Evolutionary conservation across 768 basidiomycete species (phyloP), one percentile per base, ranked within the genome.

Genomic region (Phanerodontia chrysosporium): DNA sequence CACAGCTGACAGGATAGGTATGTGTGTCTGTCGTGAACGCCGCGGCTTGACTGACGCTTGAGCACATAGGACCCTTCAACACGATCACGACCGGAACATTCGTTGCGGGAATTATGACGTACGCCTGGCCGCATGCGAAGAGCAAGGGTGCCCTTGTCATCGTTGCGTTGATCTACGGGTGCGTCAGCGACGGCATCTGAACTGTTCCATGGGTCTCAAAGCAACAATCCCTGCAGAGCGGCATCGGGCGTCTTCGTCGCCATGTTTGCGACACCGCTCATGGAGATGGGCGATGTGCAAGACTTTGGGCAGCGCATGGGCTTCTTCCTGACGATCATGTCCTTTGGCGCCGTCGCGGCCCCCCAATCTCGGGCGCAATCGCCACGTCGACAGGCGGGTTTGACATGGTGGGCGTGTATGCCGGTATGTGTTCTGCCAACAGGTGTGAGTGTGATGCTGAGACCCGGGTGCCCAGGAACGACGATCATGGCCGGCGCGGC

Each of bases 341-440:
- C 88, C 0, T 42, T 89, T 18, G 87, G 86, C 8, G 85, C 85
- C 0, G 73, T 90, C 3, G 78, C 77, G 89, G 89, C 0, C 86
- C 87, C 2, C 89, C 89, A 0, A 86, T 90, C 59, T 87, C 87
- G 7, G 89, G 89, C 0, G 84, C 84, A 0, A 87, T 91, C 63
- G 77, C 79, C 54, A 67, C 67, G 0, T 74, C 78, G 0, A 81
- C 83, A 1, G 80, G 78, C 10, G 76, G 77, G 0, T 92, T 82
- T 64, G 71, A 76, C 39, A 74, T 66, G 2, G 83, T 59, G 28
- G 62, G 62, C 2, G 55, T 56, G 28, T 63, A 57, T 39, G 62
- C 62, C 3, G 58, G 62, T 61, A 25, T 24, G 60, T 61, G 28
- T 28, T 22, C 6, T 27, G 6, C 30, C 21, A 30, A 14, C n/a